phyloP scores from a whole-genome alignment of 768 basidiomycete species.

The Chalciporus piperatus region DNA sequence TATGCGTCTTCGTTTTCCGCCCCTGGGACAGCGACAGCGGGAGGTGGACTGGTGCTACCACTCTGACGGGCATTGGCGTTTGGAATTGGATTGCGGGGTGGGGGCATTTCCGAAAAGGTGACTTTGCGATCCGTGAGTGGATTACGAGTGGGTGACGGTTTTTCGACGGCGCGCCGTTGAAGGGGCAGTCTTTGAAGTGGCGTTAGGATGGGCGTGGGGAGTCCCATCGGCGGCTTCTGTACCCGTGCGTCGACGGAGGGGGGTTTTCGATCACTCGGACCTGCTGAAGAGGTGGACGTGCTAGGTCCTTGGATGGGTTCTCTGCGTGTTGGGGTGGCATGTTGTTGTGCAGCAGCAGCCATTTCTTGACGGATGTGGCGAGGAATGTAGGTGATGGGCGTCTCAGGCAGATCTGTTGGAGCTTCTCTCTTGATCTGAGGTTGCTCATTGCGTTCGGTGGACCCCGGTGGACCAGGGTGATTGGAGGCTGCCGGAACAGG shows the following conservation, averaged over 20 bases:
- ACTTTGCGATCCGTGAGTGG: slow-evolving; percentile 11
- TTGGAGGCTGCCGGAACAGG: not conserved
- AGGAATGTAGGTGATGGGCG: slow-evolving; percentile 36
- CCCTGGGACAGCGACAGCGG: not conserved
- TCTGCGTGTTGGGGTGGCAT: slow-evolving; percentile 1
- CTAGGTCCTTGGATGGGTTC: not conserved
- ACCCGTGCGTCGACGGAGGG: not conserved
- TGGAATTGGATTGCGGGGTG: not conserved
- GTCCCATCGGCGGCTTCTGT: slow-evolving; percentile 13
- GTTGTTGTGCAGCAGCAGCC: slow-evolving; percentile 6
- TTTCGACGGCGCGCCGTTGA: slow-evolving; percentile 1
- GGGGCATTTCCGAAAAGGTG: slow-evolving; percentile 5
- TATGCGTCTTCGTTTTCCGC: slow-evolving; percentile 36
- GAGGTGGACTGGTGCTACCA: not conserved
- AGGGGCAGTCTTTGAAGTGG: slow-evolving; percentile 15
- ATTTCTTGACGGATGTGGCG: slow-evolving; percentile 37
- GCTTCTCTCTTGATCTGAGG: slow-evolving; percentile 19
- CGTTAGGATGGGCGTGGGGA: slow-evolving; percentile 35
- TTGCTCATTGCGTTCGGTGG: not conserved
- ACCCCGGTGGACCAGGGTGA: not conserved
- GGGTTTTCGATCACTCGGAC: not conserved
- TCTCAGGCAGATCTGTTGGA: slow-evolving; percentile 6
- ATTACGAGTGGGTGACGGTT: slow-evolving; percentile 9
- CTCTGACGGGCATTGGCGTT: not conserved
- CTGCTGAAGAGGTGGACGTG: not conserved